Conservation (phyloP, 371 early-diverging fungal species). For the Vairimorpha ceranae region DNA sequence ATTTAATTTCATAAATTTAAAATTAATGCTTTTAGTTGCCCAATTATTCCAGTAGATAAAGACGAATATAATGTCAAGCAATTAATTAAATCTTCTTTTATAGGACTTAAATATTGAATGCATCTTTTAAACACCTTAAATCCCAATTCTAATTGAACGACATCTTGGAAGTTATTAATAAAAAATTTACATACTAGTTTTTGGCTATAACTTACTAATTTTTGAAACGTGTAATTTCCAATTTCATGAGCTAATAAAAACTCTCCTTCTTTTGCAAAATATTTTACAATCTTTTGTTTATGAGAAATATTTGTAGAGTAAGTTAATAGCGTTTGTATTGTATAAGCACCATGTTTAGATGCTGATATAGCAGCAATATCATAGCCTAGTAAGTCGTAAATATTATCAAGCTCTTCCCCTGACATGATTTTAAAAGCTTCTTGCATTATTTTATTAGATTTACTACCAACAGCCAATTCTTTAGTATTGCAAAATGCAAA, state of each 20-base stretch:
- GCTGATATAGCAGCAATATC: conserved; percentile 59
- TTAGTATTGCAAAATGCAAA: conserved; percentile 45
- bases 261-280: conserved; percentile 48
- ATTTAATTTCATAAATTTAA: background rate
- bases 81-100: conserved; percentile 34
- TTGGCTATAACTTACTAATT: conserved; percentile 51
- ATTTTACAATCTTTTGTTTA: conserved; percentile 43
- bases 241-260: conserved; percentile 59
- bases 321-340: conserved; percentile 58
- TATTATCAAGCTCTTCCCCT: conserved; percentile 40
- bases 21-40: background rate
- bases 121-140: conserved; percentile 58
- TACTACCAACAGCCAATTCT: conserved; percentile 56
- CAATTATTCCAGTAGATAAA: background rate
- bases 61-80: background rate
- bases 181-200: conserved; percentile 50
- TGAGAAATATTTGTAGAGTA: conserved; percentile 13
- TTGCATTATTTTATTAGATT: conserved; percentile 61
- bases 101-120: conserved; percentile 43
- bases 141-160: conserved; percentile 51
- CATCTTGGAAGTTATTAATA: conserved; percentile 41
- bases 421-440: conserved; percentile 41
- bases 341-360: conserved; percentile 63
- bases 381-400: conserved; percentile 40
- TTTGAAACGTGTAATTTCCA: conserved; percentile 63